A percentile compares a stretch with the other conserved stretches of the same genome.
Evolutionary conservation across 1,284 basidiomycete genomes (phyloP).

Genomic region (Stereum hirsutum): DNA sequence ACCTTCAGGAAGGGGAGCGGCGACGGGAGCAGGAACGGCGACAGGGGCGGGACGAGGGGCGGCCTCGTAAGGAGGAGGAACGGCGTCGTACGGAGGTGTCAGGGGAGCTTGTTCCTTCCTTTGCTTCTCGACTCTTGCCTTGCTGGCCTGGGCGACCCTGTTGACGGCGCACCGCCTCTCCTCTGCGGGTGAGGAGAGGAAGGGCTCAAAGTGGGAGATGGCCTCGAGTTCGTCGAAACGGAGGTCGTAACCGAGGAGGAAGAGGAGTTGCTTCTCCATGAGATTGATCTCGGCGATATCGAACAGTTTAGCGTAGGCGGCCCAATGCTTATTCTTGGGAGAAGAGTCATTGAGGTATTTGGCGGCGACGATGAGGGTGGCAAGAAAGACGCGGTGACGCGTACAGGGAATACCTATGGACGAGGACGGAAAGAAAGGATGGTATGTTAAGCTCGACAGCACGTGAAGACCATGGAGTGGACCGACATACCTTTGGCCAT

Average conservation of each 20-base stretch:
- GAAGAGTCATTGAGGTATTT: slow-evolving; percentile 98
- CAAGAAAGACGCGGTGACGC: slow-evolving; percentile 91
- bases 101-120: slow-evolving; percentile 39
- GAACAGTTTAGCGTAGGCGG: slow-evolving; percentile 70
- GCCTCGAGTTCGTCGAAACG: slow-evolving; percentile 78
- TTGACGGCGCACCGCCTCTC: neutral
- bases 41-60: slow-evolving; percentile 4
- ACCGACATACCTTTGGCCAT: slow-evolving; percentile 69
- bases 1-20: neutral
- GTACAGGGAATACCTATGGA: slow-evolving; percentile 79
- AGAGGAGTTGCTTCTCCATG: slow-evolving; percentile 94
- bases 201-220: slow-evolving; percentile 49
- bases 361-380: slow-evolving; percentile 90
- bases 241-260: slow-evolving; percentile 83
- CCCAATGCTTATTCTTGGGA: slow-evolving; percentile 95
- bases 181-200: slow-evolving; percentile 29
- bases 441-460: slow-evolving; percentile 9
- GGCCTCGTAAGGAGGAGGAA: slow-evolving; percentile 1
- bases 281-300: slow-evolving; percentile 78
- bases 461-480: neutral
- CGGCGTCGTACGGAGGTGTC: slow-evolving; percentile 29
- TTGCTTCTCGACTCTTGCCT: slow-evolving; percentile 27
- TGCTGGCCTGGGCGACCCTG: slow-evolving; percentile 13
- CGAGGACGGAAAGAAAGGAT: slow-evolving; percentile 3
- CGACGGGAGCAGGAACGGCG: neutral